phyloP scores from a whole-genome alignment of 1,284 basidiomycete genomes.

The Trichosporon ovoides region DNA sequence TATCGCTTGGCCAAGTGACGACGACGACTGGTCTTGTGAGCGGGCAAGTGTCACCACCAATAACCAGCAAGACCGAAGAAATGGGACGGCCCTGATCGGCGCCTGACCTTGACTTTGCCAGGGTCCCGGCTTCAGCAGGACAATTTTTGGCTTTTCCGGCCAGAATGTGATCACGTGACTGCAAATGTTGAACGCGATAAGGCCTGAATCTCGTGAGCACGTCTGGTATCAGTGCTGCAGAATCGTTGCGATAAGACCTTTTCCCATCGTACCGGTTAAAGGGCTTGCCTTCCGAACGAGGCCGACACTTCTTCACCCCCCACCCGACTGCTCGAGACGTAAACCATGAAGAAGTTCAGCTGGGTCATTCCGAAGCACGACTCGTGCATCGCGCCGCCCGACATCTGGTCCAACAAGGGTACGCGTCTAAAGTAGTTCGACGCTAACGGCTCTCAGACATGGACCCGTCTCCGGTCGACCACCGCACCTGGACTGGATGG shows the following conservation, averaged over 20 bases:
- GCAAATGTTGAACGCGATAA: too few relatives aligned
- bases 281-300: background rate
- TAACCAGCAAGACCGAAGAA: too few relatives aligned
- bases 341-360: background rate
- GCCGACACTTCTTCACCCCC: background rate
- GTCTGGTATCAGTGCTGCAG: too few relatives aligned
- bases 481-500: slow-evolving; percentile 35
- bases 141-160: too few relatives aligned
- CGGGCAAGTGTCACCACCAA: too few relatives aligned
- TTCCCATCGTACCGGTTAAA: background rate
- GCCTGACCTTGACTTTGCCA: too few relatives aligned
- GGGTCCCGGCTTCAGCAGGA: too few relatives aligned
- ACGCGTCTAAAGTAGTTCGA: background rate
- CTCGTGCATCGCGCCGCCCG: slow-evolving; percentile 36
- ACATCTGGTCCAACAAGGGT: slow-evolving; percentile 43
- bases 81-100: too few relatives aligned
- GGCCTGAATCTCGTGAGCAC: too few relatives aligned
- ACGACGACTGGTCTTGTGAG: too few relatives aligned
- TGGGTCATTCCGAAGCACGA: slow-evolving; percentile 42
- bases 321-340: background rate
- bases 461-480: slow-evolving; percentile 35
- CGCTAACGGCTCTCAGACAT: slow-evolving; percentile 27
- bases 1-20: too few relatives aligned
- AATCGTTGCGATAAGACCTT: background rate
- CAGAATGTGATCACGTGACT: too few relatives aligned